These are phyloP conservation scores for Sporothrix schenckii DNA, from an alignment of 2,329 filamentous ascomycete genomes.

Conservation along the genomic window DNA sequence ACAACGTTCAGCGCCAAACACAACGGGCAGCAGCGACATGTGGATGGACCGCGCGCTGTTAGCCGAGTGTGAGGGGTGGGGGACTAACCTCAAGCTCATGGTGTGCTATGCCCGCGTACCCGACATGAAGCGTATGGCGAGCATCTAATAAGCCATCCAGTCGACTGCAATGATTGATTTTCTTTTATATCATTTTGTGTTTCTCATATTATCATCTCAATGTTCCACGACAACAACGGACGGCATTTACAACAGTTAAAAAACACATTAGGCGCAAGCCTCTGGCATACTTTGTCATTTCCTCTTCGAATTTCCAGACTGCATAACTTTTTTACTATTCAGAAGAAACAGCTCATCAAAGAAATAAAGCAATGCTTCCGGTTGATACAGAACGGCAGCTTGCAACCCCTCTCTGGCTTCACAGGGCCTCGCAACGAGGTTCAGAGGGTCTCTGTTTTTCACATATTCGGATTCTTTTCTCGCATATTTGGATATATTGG, in stretches of 20 bases:
- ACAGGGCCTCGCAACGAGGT: constrained; percentile 25
- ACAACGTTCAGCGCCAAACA: constrained; percentile 33
- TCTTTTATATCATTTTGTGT: neutral
- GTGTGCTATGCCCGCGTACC: constrained; percentile 91
- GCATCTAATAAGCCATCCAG: neutral
- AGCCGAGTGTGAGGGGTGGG: constrained; percentile 81
- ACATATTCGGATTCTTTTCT: neutral
- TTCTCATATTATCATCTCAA: neutral
- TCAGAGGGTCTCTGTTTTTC: constrained; percentile 26
- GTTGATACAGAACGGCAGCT: constrained; percentile 32
- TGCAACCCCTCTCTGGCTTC: constrained; percentile 32
- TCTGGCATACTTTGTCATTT: constrained; percentile 3
- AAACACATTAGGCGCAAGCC: constrained; percentile 33
- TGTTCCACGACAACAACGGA: neutral
- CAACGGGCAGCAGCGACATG: constrained; percentile 62
- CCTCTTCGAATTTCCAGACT: neutral
- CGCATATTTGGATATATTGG: neutral
- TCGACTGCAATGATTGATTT: neutral
- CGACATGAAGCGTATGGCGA: constrained; percentile 44
- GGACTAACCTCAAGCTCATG: constrained; percentile 85
- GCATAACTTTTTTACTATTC: neutral
- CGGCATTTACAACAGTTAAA: constrained; percentile 14
- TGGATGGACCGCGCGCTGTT: constrained; percentile 78
- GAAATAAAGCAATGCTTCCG: constrained; percentile 22
- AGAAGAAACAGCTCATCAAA: constrained; percentile 13